Conservation (phyloP, 345 rosid species). For the Citrus medica region DNA sequence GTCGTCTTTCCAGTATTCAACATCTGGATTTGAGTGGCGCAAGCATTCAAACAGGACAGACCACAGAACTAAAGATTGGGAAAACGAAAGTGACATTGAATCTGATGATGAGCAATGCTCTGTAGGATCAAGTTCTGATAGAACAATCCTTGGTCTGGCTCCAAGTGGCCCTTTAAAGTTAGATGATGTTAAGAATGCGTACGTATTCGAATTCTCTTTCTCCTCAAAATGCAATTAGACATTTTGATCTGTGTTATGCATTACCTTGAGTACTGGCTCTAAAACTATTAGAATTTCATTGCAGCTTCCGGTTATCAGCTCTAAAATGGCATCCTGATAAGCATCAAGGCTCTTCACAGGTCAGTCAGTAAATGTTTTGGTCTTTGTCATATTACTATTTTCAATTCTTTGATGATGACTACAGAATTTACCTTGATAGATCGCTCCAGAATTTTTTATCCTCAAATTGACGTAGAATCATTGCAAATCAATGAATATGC, state of each 20-base stretch:
- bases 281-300: slow-evolving; percentile 9
- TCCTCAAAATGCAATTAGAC: neutral
- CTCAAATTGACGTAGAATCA: neutral
- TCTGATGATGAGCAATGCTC: slow-evolving; percentile 35
- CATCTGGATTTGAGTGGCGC: slow-evolving; percentile 59
- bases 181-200: slow-evolving; percentile 86
- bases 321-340: slow-evolving; percentile 96
- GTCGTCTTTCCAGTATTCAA: slow-evolving; percentile 25
- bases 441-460: neutral
- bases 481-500: neutral
- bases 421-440: neutral
- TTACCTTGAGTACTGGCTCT: neutral
- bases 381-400: neutral
- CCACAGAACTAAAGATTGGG: slow-evolving; percentile 38
- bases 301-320: slow-evolving; percentile 71
- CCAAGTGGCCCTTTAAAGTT: slow-evolving; percentile 54
- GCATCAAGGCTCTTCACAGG: slow-evolving; percentile 76
- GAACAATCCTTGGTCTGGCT: slow-evolving; percentile 66
- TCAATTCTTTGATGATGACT: too few relatives aligned
- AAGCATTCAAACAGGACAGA: slow-evolving; percentile 47
- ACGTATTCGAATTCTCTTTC: slow-evolving; percentile 17
- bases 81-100: slow-evolving; percentile 33
- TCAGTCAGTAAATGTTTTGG: slow-evolving; percentile 18
- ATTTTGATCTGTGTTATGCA: neutral
- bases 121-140: slow-evolving; percentile 58